Evolutionary conservation across 495 filamentous ascomycete species (phyloP), one percentile per base, ranked within the genome.

Genomic region (Aspergillus asperescens): DNA sequence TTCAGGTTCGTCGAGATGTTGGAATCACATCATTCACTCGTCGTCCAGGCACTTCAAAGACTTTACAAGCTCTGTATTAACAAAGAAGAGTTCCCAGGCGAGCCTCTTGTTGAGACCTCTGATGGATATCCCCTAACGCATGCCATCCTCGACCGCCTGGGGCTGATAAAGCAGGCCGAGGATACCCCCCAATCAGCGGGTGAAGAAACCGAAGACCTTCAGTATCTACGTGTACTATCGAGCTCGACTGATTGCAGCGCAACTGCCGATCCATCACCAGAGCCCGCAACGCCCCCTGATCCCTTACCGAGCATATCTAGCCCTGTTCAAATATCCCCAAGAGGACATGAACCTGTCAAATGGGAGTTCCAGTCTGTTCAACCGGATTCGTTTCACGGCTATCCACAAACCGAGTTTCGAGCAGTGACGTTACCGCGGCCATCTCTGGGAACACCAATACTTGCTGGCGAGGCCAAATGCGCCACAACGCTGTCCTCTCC

Each of bases 81-180:
- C 53, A 72, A 73, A 10, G 71, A 76, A 58, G 66, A 67, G 9
- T 74, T 76, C 46, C 73, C 73, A 1, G 73, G 73, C n/a, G 72
- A 74, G 37, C 66, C 71, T 8, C 69, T 76, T 10, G 65, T 56
- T 31, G 70, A 75, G 57, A 60, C 65, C 4, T 59, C 65, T 24
- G 71, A 75, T 29, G 73, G 73, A 7, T 63, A 72, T 48, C 73
- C 71, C 22, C 50, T 74, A 12, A 76, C 73, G 4, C 73, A 76
- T 50, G 68, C 71, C 1, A 76, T 76, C 24, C 61, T 76, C 41
- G 73, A 76, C 50, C 67, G 73, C 0, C 56, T 76, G 43, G 73
- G 73, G 1, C 55, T 76, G 23, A 76, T 76, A 52, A 75, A 75
- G 47, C 73, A 76, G 56, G 73, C 73, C n/a, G 73, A 76, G 52